phyloP scores from a whole-genome alignment of 164 flowering plant genomes.

The Annona cherimola region DNA sequence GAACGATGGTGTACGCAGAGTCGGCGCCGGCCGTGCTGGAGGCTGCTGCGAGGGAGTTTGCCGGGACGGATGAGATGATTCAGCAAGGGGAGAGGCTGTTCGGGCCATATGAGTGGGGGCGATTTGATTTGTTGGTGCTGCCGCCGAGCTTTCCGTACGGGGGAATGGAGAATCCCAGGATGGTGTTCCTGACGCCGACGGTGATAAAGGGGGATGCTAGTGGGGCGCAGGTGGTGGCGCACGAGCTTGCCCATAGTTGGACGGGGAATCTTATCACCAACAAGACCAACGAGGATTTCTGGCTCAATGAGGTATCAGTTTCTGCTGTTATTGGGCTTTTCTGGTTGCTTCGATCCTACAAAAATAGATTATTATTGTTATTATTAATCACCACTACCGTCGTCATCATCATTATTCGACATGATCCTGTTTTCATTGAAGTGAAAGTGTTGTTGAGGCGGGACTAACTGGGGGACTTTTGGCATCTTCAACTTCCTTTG shows the following conservation, averaged over 20 bases:
- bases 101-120: constrained; percentile 89
- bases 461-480: too few species aligned
- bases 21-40: constrained; percentile 50
- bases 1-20: constrained; percentile 85
- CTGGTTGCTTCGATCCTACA: too few species aligned
- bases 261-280: constrained; percentile 96
- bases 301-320: constrained; percentile 87
- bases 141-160: constrained; percentile 99
- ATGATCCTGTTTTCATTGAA: too few species aligned
- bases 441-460: too few species aligned
- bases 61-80: constrained; percentile 89
- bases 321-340: too few species aligned
- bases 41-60: constrained; percentile 76
- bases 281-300: constrained; percentile 89
- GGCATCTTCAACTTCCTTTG: too few species aligned
- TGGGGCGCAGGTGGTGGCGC: constrained; percentile 94
- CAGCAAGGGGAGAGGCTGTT: constrained; percentile 82
- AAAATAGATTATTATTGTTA: too few species aligned
- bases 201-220: constrained; percentile 85
- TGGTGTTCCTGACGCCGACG: constrained; percentile 93
- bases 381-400: too few species aligned
- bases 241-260: constrained; percentile 99
- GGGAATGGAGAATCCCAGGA: constrained; percentile 98
- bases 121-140: constrained; percentile 87
- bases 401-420: too few species aligned